phyloP scores from a whole-genome alignment of 2,329 filamentous ascomycete genomes.

The Diaporthe nobilis region DNA sequence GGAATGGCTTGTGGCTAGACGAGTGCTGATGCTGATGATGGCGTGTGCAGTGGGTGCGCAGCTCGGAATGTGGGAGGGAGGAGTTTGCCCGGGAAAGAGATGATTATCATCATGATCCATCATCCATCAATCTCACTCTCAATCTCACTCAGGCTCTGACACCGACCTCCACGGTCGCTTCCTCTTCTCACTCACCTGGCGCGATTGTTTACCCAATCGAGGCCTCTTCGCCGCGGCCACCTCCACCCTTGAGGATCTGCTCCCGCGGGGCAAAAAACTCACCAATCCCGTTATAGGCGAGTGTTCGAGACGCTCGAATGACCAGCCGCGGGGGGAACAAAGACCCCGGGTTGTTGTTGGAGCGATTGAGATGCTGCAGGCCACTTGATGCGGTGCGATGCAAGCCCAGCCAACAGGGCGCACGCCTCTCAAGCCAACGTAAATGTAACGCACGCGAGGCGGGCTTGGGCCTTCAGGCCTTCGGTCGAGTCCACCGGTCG shows the following conservation, averaged over 20 bases:
- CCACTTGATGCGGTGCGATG: slow-evolving; percentile 10
- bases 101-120: neutral
- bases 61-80: slow-evolving; percentile 22
- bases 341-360: slow-evolving; percentile 8
- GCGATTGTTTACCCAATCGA: neutral
- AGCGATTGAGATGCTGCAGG: slow-evolving; percentile 14
- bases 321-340: neutral
- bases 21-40: slow-evolving; percentile 21
- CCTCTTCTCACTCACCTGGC: slow-evolving; percentile 12
- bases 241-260: neutral
- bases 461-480: neutral
- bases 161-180: neutral
- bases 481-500: slow-evolving; percentile 24
- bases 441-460: slow-evolving; percentile 4
- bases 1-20: slow-evolving; percentile 19
- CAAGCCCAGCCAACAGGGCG: slow-evolving; percentile 13
- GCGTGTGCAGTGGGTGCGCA: slow-evolving; percentile 21
- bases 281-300: neutral
- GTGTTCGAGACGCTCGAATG: neutral
- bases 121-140: slow-evolving; percentile 1
- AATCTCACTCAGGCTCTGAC: neutral
- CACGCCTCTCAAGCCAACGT: slow-evolving; percentile 19
- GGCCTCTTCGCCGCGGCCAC: neutral
- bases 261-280: neutral
- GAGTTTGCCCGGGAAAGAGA: neutral